Evolutionary conservation across 768 basidiomycete species (phyloP).

Genomic region (Kondoa subrosea): DNA sequence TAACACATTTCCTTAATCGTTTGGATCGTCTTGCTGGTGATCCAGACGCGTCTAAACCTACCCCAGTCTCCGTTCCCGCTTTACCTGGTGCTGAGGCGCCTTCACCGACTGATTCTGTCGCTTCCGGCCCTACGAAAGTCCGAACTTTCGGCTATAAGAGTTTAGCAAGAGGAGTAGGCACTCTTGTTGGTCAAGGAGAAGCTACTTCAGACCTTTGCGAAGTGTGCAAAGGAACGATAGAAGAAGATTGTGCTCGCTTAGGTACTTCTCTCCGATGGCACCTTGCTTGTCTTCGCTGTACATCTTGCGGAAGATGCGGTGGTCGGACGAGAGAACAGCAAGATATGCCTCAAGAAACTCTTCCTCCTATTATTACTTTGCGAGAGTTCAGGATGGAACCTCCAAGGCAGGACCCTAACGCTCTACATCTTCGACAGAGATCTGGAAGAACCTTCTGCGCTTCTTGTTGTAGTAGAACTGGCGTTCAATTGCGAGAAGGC

Average conservation of each 20-base stretch:
- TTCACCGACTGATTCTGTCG: too few relatives aligned
- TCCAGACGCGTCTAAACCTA: constrained; percentile 31
- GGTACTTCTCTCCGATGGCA: constrained; percentile 98
- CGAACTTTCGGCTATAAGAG: constrained; percentile 30
- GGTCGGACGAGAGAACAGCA: constrained; percentile 33
- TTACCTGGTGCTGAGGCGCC: constrained; percentile 1
- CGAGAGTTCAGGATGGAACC: constrained; percentile 20
- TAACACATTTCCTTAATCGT: constrained; percentile 78
- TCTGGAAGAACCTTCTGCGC: constrained; percentile 46
- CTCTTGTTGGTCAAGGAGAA: constrained; percentile 34
- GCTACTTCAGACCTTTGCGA: constrained; percentile 71
- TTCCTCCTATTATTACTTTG: constrained; percentile 9
- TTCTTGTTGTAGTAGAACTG: constrained; percentile 34
- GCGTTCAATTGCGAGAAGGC: constrained; percentile 36
- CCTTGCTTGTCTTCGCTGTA: constrained; percentile 76
- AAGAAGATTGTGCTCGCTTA: constrained; percentile 87
- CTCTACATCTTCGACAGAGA: neutral
- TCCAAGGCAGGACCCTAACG: neutral
- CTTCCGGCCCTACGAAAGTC: neutral
- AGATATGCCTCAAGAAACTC: constrained; percentile 39
- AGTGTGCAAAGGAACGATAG: constrained; percentile 72
- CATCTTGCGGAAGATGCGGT: constrained; percentile 58
- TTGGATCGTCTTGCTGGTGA: constrained; percentile 66
- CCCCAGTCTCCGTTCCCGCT: constrained; percentile 13
- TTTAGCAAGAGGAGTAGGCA: constrained; percentile 23